These are phyloP conservation scores for Lentinula raphanica DNA, from an alignment of 768 basidiomycete species.

Conservation along the genomic window DNA sequence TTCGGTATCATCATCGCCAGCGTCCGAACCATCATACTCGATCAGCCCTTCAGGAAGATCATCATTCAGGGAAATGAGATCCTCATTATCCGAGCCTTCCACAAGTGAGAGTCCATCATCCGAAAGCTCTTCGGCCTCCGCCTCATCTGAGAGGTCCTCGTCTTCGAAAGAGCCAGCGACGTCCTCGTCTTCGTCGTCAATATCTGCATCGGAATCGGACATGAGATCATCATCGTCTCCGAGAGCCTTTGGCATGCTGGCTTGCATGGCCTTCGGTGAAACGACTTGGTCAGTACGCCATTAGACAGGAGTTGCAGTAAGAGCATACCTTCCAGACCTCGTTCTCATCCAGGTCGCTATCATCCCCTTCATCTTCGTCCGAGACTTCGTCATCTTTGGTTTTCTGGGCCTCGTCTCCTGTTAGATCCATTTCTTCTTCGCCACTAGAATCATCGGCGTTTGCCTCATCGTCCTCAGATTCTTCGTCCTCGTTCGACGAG, in stretches of 20 bases:
- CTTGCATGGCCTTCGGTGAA: constrained; percentile 80
- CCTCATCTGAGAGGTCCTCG: constrained; percentile 28
- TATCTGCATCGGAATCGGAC: constrained; percentile 25
- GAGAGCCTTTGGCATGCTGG: constrained; percentile 62
- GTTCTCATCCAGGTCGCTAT: constrained; percentile 52
- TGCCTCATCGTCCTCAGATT: constrained; percentile 32
- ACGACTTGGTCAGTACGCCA: neutral
- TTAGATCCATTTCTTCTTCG: constrained; percentile 36
- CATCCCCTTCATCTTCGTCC: constrained; percentile 32
- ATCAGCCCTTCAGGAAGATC: constrained; percentile 54
- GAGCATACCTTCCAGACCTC: constrained; percentile 83
- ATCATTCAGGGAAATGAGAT: constrained; percentile 54
- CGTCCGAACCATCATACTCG: constrained; percentile 51
- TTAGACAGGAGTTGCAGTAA: neutral
- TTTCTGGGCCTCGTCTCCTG: constrained; percentile 19
- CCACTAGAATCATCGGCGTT: constrained; percentile 36
- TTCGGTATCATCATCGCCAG: constrained; percentile 34
- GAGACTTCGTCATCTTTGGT: constrained; percentile 20
- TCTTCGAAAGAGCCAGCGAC: constrained; percentile 27
- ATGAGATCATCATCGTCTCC: constrained; percentile 42
- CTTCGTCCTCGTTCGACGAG: constrained; percentile 33
- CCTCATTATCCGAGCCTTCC: constrained; percentile 69
- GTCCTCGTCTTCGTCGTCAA: constrained; percentile 20
- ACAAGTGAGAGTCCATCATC: constrained; percentile 45
- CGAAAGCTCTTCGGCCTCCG: constrained; percentile 26